Base-by-base conservation (phyloP, 2,329 filamentous ascomycete genomes). In the Verticillium dahliae region DNA sequence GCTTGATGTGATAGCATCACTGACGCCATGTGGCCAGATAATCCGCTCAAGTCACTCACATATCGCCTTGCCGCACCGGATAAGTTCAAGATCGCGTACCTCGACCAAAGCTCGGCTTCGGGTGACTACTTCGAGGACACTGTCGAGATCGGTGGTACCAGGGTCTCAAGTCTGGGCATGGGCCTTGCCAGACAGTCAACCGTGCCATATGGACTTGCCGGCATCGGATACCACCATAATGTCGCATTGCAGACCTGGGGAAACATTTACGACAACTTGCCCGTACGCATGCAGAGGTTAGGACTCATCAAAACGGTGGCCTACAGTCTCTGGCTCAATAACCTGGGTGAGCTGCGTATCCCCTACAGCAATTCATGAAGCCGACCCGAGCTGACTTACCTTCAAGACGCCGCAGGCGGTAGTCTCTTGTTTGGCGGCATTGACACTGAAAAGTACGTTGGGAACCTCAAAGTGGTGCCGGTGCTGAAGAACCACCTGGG, bases 81-180 rank as follows among this genome's bases (percentile, higher is more conserved):
- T 10, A 52, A 22, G 45, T 96, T 97, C 78, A 92, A 94, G 75
- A 96, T 97, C 65, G 86, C 87, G 2, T 97, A 97, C 67, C 88
- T 90, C 39, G 92, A 96, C 74, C 90, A 90, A 56, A 90, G 90
- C 0, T 85, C 86, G 4, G 90, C 92, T 0, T 72, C 77, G 1
- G 92, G 92, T 34, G 90, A 94, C 74, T 97, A 96, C 72, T 90
- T 86, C 2, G 74, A 76, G 59, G 86, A 89, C 65, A 74, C 74
- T 1, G 84, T 89, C 62, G 69, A 75, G 13, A 82, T 88, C 59
- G 84, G 81, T 55, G 78, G 78, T 9, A 74, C 75, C n/a, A 76
- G 72, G 1, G 65, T 88, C n/a, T 67, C 75, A 3, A 84, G 83
- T 60, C 73, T 87, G 67, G 82, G 84, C 39, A 87, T 86, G 79